Evolutionary conservation across 2,329 filamentous ascomycete genomes (phyloP).

Genomic region (Lecanoromycetidae sp.): DNA sequence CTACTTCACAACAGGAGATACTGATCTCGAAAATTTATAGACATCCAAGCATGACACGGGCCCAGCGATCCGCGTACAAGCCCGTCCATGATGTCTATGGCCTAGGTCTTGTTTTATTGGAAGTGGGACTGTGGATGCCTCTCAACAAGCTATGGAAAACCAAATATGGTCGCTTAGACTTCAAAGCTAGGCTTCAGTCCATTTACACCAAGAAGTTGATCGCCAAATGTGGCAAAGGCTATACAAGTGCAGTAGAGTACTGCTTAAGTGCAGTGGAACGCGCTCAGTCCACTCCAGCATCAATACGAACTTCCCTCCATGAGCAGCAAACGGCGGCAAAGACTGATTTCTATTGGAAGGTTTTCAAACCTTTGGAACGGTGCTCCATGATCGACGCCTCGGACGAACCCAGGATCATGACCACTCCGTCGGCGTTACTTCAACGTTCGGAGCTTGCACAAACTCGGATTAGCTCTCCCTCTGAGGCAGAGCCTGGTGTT

Average conservation of each 20-base stretch:
- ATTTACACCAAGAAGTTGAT: constrained; percentile 50
- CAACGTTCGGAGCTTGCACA: background rate
- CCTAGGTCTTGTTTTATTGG: constrained; percentile 48
- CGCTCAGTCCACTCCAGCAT: constrained; percentile 25
- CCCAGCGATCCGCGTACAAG: constrained; percentile 30
- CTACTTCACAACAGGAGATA: constrained; percentile 27
- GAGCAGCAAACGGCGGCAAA: constrained; percentile 24
- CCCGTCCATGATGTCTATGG: constrained; percentile 46
- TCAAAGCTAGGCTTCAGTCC: constrained; percentile 51
- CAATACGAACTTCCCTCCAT: constrained; percentile 15
- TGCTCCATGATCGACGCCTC: constrained; percentile 19
- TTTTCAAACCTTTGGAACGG: constrained; percentile 18
- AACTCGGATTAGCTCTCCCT: too few species aligned
- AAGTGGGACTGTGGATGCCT: constrained; percentile 53
- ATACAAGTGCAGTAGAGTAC: constrained; percentile 49
- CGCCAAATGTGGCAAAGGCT: constrained; percentile 51
- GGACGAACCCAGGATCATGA: constrained; percentile 8
- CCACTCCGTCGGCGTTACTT: background rate
- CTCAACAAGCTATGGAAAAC: constrained; percentile 51
- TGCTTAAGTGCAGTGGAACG: constrained; percentile 48
- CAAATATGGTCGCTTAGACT: constrained; percentile 50
- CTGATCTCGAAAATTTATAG: constrained; percentile 47
- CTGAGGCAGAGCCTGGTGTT: background rate
- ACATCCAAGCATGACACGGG: constrained; percentile 39
- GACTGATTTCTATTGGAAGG: constrained; percentile 19